Evolutionary conservation across 257 asterid species (phyloP), one percentile per base, ranked within the genome.

Genomic region (Craterostigma plantagineum): DNA sequence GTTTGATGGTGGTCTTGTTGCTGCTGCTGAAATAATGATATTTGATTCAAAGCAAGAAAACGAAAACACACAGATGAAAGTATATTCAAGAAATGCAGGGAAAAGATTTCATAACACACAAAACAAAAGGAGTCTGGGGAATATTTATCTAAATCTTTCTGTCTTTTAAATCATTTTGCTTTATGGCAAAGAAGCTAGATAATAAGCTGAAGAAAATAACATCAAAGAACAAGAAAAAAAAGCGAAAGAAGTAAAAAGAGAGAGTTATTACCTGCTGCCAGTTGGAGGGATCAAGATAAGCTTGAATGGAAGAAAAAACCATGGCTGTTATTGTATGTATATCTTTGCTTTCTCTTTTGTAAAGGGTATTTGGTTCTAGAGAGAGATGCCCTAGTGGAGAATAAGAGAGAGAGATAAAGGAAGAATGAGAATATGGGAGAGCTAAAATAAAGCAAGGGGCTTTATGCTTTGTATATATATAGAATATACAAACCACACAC

Each of bases 281-380:
- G 76, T 81, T 81, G 84, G 94, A 59, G n/a, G 90, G 69, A 86
- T 86, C 95, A 76, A 81, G 92, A 66, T 87, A 81, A 69, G 94
- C 69, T 46, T 87, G 95, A 66, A 87, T 64, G 59, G 97, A 76
- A 52, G 97, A 67, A 76, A 81, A 87, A 73, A 60, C 87, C 97
- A 87, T 87, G 54, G 75, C 69, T 68, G 49, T 63, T n/a, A 86
- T 64, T 77, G 61, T 64, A 23, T 23, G 30, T 23, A 23, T 23
- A 23, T 23, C 30, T 64, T 56, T 63, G 52, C 60, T 46, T 16
- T 70, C 81, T 79, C 80, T 81, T 81, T 77, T 76, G 79, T 71
- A 86, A 86, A 81, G 94, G 68, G 59, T 58, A 61, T 53, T 59
- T 63, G 61, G 72, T 66, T 66, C 62, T 65, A 59, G 67, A 68